Base-by-base conservation (phyloP, 768 basidiomycete species). In the Mrakia hoshinonis region DNA sequence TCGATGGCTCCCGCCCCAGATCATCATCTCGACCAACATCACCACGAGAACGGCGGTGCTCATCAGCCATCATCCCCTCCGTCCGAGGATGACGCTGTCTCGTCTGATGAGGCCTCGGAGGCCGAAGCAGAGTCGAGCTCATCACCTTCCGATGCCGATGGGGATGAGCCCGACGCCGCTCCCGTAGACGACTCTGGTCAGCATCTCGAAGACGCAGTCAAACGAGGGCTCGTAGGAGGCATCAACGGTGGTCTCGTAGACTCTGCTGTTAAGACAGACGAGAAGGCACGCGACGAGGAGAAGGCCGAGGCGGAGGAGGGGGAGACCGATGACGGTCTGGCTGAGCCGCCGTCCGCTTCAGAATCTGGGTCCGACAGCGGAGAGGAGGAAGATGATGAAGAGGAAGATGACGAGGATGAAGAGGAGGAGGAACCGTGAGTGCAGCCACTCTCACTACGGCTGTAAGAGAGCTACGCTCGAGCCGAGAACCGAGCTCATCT, bases 391-490 rank as follows among this genome's bases (percentile, higher is more conserved):
- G 83, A 83, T 0, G 83, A 84, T 0, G 84, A 83, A 0, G 84
- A 84, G 0, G 85, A 85, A 0, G 86, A 86, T 0, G 84, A 84
- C 0, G 87, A 86, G 0, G 87, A 87, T 0, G 88, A 87, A 0
- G 92, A 92, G 1, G 92, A 94, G 34, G 91, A 93, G 24, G 93
- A 95, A 81, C 93, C 90, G 46, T 85, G 60, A 39, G 47, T 63
- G 39, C 4, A 10, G 5, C 20, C 3, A 26, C 11, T 38, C 60
- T 64, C 2, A 34, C n/a, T n/a, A 39, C 18, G 11, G 18, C 26
- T 15, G 18, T 20, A 39, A 4, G 29, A 9, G 26, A 1, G 31
- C 7, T 38, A 26, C 46, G 4, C 63, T 36, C 24, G 24, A 34
- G 34, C 29, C 47, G 47, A 61, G 31, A 68, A 29, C 58, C 20